Evolutionary conservation across 2,329 filamentous ascomycete species (phyloP), one percentile per base, ranked within the genome.

Genomic region (Colletotrichum sojae): DNA sequence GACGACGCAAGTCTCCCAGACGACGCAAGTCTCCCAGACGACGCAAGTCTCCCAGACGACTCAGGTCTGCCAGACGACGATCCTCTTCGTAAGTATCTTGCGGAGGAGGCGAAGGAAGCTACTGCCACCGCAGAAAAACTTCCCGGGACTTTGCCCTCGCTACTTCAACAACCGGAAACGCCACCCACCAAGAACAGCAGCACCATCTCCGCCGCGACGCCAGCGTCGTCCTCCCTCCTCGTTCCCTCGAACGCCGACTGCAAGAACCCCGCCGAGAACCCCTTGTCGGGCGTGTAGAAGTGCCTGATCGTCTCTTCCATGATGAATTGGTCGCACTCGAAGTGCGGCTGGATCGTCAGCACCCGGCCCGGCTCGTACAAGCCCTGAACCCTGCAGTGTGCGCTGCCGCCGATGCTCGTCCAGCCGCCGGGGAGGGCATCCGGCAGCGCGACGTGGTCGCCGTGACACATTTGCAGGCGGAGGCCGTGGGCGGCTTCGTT

Each of bases 401-500:
- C 73, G 49, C 80, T 85, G 63, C 76, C 79, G 6, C 82, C 83
- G 2, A 86, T 75, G 53, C 81, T 82, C 10, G 79, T 71, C 63
- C 79, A 80, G 45, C 76, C 79, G 10, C 76, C 69, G 3, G 84
- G 84, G 2, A 81, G 77, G 22, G 78, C 27, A 4, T 8, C 16
- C 13, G 63, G 45, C 3, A 67, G 45, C n/a, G 63, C 76, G 63
- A 77, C 76, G 31, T 84, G 81, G 49, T 83, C 76, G 73, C 85
- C 84, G 54, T 79, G 80, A 69, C 86, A 84, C 82, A 86, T 85
- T 67, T 86, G 84, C 22, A 85, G 82, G 20, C 79, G 56, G 2
- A 27, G 56, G 55, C 75, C 78, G 31, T 16, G 39, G 4, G 27
- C 2, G 2, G 25, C 27, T 5, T 45, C 36, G 10, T 43, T 16